Evolutionary conservation across 768 basidiomycete species (phyloP).

Genomic region (Pisolithus marmoratus): DNA sequence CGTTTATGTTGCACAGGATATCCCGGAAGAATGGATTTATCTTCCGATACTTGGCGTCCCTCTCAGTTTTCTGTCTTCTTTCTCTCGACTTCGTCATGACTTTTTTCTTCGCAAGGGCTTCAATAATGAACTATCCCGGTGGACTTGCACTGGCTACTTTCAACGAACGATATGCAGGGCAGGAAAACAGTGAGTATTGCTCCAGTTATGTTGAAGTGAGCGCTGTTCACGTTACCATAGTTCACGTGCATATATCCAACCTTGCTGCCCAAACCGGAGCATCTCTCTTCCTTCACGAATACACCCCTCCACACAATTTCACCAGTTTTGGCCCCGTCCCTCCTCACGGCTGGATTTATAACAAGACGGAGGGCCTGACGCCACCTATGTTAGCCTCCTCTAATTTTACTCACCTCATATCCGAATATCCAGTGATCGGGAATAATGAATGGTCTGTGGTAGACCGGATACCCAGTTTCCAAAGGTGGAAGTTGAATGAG

Average conservation of each 20-base stretch:
- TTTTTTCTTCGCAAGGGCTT: constrained; percentile 47
- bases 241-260: constrained; percentile 77
- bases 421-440: constrained; percentile 35
- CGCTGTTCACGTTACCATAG: constrained; percentile 20
- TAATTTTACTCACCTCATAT: constrained; percentile 59
- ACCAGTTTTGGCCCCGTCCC: constrained; percentile 8
- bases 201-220: too few species aligned
- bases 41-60: constrained; percentile 40
- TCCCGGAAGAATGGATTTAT: constrained; percentile 43
- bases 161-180: constrained; percentile 44
- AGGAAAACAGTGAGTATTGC: constrained; percentile 24
- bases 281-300: constrained; percentile 75
- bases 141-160: constrained; percentile 64
- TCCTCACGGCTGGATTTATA: constrained; percentile 53
- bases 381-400: constrained; percentile 35
- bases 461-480: constrained; percentile 42
- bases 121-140: constrained; percentile 84
- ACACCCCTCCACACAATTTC: constrained; percentile 47
- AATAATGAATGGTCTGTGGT: constrained; percentile 38
- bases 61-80: constrained; percentile 45
- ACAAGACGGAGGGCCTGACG: constrained; percentile 72
- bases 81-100: constrained; percentile 50
- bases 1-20: constrained; percentile 29
- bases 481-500: constrained; percentile 29
- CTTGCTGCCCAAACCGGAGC: constrained; percentile 88